phyloP scores from a whole-genome alignment of 192 early-diverging fungal species.

The Coemansia sp. region DNA sequence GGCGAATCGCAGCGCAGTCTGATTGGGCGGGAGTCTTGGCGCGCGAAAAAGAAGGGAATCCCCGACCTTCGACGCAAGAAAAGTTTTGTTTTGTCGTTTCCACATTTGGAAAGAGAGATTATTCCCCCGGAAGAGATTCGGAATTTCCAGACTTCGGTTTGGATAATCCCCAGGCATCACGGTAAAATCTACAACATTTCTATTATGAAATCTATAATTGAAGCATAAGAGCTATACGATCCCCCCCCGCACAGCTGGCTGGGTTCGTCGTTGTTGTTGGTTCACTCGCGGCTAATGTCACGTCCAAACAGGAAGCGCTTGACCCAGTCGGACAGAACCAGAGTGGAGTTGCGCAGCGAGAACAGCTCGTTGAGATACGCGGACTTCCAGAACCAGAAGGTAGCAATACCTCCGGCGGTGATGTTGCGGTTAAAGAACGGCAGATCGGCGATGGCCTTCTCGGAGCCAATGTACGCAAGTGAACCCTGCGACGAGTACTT shows the following conservation, averaged over 20 bases:
- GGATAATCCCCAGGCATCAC: background rate
- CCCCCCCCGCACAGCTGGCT: background rate
- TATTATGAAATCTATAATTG: background rate
- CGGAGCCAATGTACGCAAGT: conserved; percentile 89
- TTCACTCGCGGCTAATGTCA: conserved; percentile 86
- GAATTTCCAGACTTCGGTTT: background rate
- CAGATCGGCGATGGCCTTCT: conserved; percentile 93
- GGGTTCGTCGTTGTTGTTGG: background rate
- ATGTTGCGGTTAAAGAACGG: conserved; percentile 71
- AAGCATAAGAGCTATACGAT: background rate
- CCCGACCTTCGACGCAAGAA: background rate
- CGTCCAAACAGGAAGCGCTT: conserved; percentile 90
- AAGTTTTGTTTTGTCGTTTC: background rate
- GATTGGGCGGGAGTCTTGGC: background rate
- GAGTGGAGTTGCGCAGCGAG: conserved; percentile 74
- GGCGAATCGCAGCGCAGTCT: background rate
- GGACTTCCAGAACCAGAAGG: conserved; percentile 77
- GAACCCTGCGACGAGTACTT: conserved; percentile 85
- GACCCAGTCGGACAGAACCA: conserved; percentile 88
- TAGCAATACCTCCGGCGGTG: conserved; percentile 65
- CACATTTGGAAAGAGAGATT: background rate
- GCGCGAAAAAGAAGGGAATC: background rate
- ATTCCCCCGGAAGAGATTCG: background rate
- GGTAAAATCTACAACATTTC: conserved; percentile 1
- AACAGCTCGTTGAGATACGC: conserved; percentile 78